These are phyloP conservation scores for Huntiella bhutanensis DNA, from an alignment of 2,329 filamentous ascomycete genomes.

Conservation along the genomic window DNA sequence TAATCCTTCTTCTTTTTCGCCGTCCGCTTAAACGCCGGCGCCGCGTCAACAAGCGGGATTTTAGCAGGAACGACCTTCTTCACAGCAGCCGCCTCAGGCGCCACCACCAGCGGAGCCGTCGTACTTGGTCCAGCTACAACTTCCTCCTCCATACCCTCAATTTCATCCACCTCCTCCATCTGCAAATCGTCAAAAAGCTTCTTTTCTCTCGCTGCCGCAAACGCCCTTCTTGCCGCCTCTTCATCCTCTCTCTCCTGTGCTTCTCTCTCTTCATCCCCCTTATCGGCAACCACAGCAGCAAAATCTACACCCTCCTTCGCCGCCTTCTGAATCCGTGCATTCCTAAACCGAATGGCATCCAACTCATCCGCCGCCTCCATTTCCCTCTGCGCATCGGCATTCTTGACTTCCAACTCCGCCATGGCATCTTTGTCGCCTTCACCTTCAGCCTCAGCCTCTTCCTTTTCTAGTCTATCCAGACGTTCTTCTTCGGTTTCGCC, in stretches of 20 bases:
- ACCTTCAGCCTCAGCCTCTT: constrained; percentile 45
- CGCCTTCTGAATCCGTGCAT: constrained; percentile 68
- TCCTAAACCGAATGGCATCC: constrained; percentile 82
- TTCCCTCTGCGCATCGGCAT: constrained; percentile 75
- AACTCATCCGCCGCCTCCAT: constrained; percentile 94
- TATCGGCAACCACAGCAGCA: constrained; percentile 29
- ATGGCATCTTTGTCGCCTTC: constrained; percentile 71
- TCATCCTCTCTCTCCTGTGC: constrained; percentile 64
- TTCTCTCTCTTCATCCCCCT: constrained; percentile 39
- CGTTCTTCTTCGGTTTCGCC: constrained; percentile 76
- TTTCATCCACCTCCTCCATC: constrained; percentile 16
- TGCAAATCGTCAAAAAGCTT: constrained; percentile 33
- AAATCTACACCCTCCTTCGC: constrained; percentile 48
- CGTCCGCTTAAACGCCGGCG: constrained; percentile 44
- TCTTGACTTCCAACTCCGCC: constrained; percentile 89
- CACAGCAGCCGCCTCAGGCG: constrained; percentile 12
- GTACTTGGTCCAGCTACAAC: not conserved
- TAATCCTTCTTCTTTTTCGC: constrained; percentile 80
- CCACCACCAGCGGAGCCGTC: constrained; percentile 2
- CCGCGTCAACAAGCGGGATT: constrained; percentile 9
- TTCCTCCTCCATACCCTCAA: constrained; percentile 7
- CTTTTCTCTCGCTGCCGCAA: constrained; percentile 42
- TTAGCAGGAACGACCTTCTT: constrained; percentile 13
- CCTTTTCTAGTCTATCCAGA: constrained; percentile 63
- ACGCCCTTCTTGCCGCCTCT: constrained; percentile 61